Percentiles rank a stretch among this genome's conserved stretches.
These are phyloP conservation scores for Pichia nakasei DNA, from an alignment of 805 yeast genomes.

Conservation along the genomic window DNA sequence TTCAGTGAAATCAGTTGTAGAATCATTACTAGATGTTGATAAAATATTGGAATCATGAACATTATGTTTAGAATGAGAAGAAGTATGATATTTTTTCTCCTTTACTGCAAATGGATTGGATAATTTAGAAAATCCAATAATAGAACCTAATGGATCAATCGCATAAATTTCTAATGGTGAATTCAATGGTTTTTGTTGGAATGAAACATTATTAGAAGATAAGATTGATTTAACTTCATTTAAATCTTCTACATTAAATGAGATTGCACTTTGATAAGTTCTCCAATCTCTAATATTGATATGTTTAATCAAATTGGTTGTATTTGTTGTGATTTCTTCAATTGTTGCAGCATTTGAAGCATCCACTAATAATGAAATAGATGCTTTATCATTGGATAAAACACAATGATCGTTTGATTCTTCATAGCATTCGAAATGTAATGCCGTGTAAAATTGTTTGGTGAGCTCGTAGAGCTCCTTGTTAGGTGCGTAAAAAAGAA, in stretches of 20 bases:
- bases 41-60: neutral
- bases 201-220: conserved; percentile 24
- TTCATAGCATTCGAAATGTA: neutral
- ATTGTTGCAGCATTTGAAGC: conserved; percentile 19
- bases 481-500: conserved; percentile 45
- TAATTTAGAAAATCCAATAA: conserved; percentile 69
- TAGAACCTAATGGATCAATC: conserved; percentile 75
- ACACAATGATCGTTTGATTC: neutral
- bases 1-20: neutral
- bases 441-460: conserved; percentile 43
- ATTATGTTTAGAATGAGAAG: neutral
- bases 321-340: conserved; percentile 19
- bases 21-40: neutral
- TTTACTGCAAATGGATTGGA: conserved; percentile 41
- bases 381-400: neutral
- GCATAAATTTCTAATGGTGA: conserved; percentile 70
- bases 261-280: conserved; percentile 34
- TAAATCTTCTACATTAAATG: conserved; percentile 39
- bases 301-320: conserved; percentile 22
- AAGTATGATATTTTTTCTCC: neutral
- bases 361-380: conserved; percentile 21
- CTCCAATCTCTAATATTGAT: conserved; percentile 39
- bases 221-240: conserved; percentile 30
- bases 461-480: conserved; percentile 36
- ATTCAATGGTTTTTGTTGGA: conserved; percentile 60